Percentiles rank a stretch among this genome's conserved stretches.
These are phyloP conservation scores for Paracoccidioides brasiliensis DNA, from an alignment of 2,329 filamentous ascomycete species.

Conservation along the genomic window DNA sequence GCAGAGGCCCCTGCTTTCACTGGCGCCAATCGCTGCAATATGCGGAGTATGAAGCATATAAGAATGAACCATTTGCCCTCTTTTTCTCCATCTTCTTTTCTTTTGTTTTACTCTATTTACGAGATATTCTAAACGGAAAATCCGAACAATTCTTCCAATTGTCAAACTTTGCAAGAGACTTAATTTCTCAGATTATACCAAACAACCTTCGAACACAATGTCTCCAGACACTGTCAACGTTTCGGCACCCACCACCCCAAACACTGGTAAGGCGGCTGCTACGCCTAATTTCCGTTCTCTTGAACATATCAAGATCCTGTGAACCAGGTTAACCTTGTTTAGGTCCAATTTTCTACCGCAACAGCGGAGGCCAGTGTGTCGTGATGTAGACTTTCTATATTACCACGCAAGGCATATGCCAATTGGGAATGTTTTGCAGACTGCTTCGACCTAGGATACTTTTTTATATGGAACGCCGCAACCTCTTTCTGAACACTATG, in stretches of 20 bases:
- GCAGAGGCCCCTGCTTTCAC: neutral
- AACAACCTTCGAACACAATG: constrained; percentile 1
- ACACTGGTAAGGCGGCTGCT: constrained; percentile 6
- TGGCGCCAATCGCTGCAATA: neutral
- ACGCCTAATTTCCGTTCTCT: neutral
- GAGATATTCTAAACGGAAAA: neutral
- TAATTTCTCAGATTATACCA: constrained; percentile 5
- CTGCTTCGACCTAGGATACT: neutral
- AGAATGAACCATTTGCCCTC: neutral
- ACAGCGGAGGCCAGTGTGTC: constrained; percentile 10
- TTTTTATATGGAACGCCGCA: neutral
- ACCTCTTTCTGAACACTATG: neutral
- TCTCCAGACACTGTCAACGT: constrained; percentile 1
- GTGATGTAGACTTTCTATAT: constrained; percentile 12
- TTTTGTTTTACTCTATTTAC: neutral
- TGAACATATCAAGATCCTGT: neutral
- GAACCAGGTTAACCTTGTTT: neutral
- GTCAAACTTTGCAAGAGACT: neutral
- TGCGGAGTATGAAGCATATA: neutral
- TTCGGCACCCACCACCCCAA: constrained; percentile 6
- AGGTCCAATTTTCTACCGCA: constrained; percentile 7
- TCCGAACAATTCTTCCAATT: neutral
- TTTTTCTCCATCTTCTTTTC: neutral
- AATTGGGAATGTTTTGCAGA: neutral
- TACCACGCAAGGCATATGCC: neutral